Conservation (phyloP, 352 stramenopile species). For the Phytophthora meadii region DNA sequence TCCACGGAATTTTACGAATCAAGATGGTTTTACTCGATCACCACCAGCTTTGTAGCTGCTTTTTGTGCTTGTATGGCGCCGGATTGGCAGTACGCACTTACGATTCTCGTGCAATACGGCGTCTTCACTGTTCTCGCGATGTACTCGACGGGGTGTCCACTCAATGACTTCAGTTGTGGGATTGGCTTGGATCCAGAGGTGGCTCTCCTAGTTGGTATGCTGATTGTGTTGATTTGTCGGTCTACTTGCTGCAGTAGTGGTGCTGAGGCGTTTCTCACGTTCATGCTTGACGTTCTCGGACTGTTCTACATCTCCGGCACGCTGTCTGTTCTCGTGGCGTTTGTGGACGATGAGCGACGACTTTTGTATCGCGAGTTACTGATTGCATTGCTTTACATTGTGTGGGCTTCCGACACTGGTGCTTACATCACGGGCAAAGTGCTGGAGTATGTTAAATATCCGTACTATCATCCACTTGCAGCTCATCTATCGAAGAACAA, state of each 20-base stretch:
- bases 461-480: constrained; percentile 78
- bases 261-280: constrained; percentile 39
- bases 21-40: constrained; percentile 46
- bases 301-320: constrained; percentile 65
- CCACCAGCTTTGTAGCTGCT: constrained; percentile 37
- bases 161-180: constrained; percentile 59
- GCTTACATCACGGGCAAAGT: constrained; percentile 93
- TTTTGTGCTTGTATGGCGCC: constrained; percentile 56
- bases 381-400: constrained; percentile 69
- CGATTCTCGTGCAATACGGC: constrained; percentile 47
- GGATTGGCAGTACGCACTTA: constrained; percentile 47
- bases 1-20: constrained; percentile 59
- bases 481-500: constrained; percentile 95
- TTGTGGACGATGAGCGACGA: constrained; percentile 61
- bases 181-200: constrained; percentile 39
- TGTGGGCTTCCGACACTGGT: constrained; percentile 89
- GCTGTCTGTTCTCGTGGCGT: constrained; percentile 55
- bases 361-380: constrained; percentile 57
- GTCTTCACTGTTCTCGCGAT: constrained; percentile 59
- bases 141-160: constrained; percentile 57
- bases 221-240: constrained; percentile 48
- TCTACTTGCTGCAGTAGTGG: constrained; percentile 25
- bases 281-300: constrained; percentile 59
- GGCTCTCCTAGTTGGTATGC: constrained; percentile 40
- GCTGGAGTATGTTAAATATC: constrained; percentile 87